phyloP scores from a whole-genome alignment of 2,329 filamentous ascomycete genomes.

The Trichoderma hamatum region DNA sequence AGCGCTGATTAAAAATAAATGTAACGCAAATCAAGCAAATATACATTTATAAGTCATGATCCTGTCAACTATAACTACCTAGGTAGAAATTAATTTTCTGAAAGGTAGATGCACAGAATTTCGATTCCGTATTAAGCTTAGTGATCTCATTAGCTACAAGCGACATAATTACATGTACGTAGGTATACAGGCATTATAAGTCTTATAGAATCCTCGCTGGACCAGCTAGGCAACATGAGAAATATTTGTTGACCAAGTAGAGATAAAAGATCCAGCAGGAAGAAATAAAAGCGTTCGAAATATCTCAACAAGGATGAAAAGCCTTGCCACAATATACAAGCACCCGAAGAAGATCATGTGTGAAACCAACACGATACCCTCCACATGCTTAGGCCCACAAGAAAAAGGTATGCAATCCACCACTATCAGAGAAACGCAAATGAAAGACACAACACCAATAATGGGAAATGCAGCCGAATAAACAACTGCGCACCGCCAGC shows the following conservation, averaged over 20 bases:
- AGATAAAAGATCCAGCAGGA: neutral
- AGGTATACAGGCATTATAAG: too few species aligned
- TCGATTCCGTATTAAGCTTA: neutral
- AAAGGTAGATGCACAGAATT: neutral
- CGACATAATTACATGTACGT: neutral
- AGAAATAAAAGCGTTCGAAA: slow-evolving; percentile 3
- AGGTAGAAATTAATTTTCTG: neutral
- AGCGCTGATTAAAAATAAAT: neutral
- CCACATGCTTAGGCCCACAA: too few species aligned
- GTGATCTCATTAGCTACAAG: neutral
- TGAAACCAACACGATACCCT: too few species aligned
- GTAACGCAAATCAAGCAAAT: neutral
- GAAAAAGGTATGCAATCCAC: too few species aligned
- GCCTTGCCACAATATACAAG: neutral
- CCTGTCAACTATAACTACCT: neutral
- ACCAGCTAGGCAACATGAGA: neutral
- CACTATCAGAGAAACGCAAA: too few species aligned
- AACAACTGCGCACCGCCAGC: neutral
- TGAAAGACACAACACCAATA: too few species aligned
- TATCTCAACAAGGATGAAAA: neutral
- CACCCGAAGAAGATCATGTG: too few species aligned
- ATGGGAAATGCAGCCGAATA: neutral
- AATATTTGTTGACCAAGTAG: neutral
- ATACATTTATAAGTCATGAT: neutral
- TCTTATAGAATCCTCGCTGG: too few species aligned